Evolutionary conservation across 140 eudicot species (phyloP).

Genomic region (Senecio squalidus): DNA sequence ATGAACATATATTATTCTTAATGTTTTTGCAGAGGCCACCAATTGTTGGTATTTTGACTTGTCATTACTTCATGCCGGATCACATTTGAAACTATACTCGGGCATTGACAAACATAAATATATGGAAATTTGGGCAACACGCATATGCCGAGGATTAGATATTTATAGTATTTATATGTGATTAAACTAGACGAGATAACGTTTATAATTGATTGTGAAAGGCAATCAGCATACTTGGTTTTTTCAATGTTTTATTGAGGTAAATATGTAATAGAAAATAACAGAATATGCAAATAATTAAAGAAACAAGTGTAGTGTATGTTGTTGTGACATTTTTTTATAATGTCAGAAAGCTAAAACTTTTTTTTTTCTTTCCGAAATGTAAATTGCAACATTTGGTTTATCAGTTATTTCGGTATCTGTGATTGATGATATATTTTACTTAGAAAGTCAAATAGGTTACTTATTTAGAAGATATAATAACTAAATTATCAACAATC

Average conservation of each 20-base stretch:
- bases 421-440: too few relatives aligned
- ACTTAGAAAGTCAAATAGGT: too few relatives aligned
- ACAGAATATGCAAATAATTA: constrained; percentile 10
- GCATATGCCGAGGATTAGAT: constrained; percentile 5
- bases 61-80: constrained; percentile 87
- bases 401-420: too few relatives aligned
- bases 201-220: constrained; percentile 15
- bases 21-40: constrained; percentile 73
- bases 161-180: constrained; percentile 4
- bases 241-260: constrained; percentile 8
- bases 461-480: too few relatives aligned
- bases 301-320: constrained; percentile 6
- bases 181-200: constrained; percentile 3
- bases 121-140: constrained; percentile 2
- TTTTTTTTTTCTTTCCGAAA: too few relatives aligned
- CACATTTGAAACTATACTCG: constrained; percentile 83
- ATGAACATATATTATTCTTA: neutral
- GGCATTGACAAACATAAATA: constrained; percentile 42
- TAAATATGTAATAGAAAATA: constrained; percentile 1
- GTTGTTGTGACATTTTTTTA: constrained; percentile 1
- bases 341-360: too few relatives aligned
- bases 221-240: constrained; percentile 22
- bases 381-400: too few relatives aligned
- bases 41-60: constrained; percentile 78
- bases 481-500: too few relatives aligned